These are phyloP conservation scores for Fusarium longipes DNA, from an alignment of 2,329 filamentous ascomycete genomes.

Conservation along the genomic window DNA sequence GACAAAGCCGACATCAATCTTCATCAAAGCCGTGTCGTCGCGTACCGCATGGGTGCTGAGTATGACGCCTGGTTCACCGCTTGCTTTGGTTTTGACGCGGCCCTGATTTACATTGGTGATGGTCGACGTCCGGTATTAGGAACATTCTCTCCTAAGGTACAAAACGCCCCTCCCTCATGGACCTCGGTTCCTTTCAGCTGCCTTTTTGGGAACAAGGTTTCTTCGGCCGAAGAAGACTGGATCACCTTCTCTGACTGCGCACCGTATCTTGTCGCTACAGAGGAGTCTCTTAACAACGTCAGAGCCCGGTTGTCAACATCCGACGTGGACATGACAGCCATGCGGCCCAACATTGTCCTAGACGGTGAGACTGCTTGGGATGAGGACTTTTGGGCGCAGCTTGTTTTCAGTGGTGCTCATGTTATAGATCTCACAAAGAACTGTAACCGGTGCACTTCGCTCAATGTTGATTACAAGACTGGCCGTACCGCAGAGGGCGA, in stretches of 20 bases:
- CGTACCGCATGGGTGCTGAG: slow-evolving; percentile 70
- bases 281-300: slow-evolving; percentile 76
- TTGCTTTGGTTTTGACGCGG: slow-evolving; percentile 70
- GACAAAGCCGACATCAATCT: slow-evolving; percentile 65
- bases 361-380: slow-evolving; percentile 70
- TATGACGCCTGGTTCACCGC: slow-evolving; percentile 75
- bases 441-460: slow-evolving; percentile 73
- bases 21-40: slow-evolving; percentile 67
- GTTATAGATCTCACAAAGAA: slow-evolving; percentile 73
- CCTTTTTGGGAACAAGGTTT: slow-evolving; percentile 38
- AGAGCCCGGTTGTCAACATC: slow-evolving; percentile 64
- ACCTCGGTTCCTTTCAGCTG: slow-evolving; percentile 51
- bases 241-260: slow-evolving; percentile 81
- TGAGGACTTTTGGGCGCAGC: slow-evolving; percentile 78
- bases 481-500: slow-evolving; percentile 68
- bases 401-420: slow-evolving; percentile 56
- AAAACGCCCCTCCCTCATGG: slow-evolving; percentile 48
- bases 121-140: slow-evolving; percentile 71
- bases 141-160: slow-evolving; percentile 57
- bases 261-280: slow-evolving; percentile 77
- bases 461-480: slow-evolving; percentile 78
- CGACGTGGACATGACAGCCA: slow-evolving; percentile 72
- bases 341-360: slow-evolving; percentile 79
- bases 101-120: slow-evolving; percentile 73
- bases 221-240: slow-evolving; percentile 53